A percentile compares a stretch with the other conserved stretches of the same genome.
These are phyloP conservation scores for Jackrogersella minutella DNA, from an alignment of 495 filamentous ascomycete genomes.

Conservation along the genomic window DNA sequence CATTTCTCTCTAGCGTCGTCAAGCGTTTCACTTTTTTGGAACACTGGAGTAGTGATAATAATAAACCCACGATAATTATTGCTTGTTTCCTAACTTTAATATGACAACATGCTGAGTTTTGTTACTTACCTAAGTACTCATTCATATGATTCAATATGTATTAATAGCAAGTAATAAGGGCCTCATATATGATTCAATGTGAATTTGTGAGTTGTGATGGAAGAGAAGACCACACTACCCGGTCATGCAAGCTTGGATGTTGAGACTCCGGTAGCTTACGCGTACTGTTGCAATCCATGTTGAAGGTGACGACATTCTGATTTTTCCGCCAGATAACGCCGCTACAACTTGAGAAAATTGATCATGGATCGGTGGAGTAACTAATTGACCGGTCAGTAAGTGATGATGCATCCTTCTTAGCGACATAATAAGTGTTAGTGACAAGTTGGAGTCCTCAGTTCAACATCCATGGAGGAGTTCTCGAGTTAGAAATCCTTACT, in stretches of 20 bases:
- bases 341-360: neutral
- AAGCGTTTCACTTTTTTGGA: constrained; percentile 1
- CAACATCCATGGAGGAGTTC: too few species aligned
- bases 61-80: neutral
- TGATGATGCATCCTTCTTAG: too few species aligned
- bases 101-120: neutral
- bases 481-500: neutral
- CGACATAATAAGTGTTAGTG: too few species aligned
- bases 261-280: neutral
- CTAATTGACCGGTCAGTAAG: too few species aligned
- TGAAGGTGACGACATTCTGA: constrained; percentile 1
- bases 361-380: neutral
- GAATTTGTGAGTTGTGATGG: too few species aligned
- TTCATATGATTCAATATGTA: too few species aligned
- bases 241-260: too few species aligned
- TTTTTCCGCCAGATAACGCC: neutral
- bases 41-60: neutral
- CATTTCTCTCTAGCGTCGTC: neutral
- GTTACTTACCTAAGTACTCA: too few species aligned
- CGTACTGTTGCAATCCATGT: constrained; percentile 10
- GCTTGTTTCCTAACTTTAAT: too few species aligned
- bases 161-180: too few species aligned
- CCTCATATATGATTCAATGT: too few species aligned
- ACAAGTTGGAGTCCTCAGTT: neutral
- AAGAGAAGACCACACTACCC: too few species aligned